Evolutionary conservation across 2,329 filamentous ascomycete species (phyloP), one percentile per base, ranked within the genome.

Genomic region (Diaporthe amygdali): DNA sequence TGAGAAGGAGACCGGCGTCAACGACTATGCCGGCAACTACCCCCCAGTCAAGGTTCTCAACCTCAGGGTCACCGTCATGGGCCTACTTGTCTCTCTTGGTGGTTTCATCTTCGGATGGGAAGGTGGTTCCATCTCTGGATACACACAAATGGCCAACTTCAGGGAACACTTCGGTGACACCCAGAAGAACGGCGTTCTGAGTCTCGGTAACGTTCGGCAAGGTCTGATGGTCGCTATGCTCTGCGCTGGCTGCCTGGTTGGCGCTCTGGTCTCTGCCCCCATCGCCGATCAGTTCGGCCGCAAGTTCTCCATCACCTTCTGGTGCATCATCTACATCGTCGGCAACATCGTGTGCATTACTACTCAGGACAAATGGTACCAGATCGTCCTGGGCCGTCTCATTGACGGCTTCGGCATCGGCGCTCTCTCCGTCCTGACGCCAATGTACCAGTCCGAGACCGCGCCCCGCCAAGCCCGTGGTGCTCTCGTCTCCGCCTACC

Each of bases 291-390:
- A 84, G 81, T 84, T 86, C 77, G 90, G 90, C 55, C 85, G 90
- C 25, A 85, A 88, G 68, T 84, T 85, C 75, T 87, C 87, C 74
- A 81, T 91, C 77, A 84, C 83, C 20, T 83, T 88, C 68, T 84
- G 84, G 78, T 85, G 87, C 44, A 76, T 87, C 46, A 79, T 93
- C 70, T 92, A 91, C 81, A 86, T 87, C 74, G 78, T 92, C 70
- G 92, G 92, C 74, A 90, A 91, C 75, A 83, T 91, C 70, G 85
- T 93, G 47, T 91, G 93, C 78, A 90, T 93, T 75, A 85, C 90
- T 0, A 87, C 89, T 5, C 81, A 81, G 67, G 75, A 82, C 27
- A 83, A 81, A 49, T 93, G 91, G 91, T 86, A 91, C 74, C 91
- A 93, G 77, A 82, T 92, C 74, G 90, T 89, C 79, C 84, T 91